These are phyloP conservation scores for Ochromonadaceae sp. DNA, from an alignment of 352 stramenopile genomes.

Conservation along the genomic window DNA sequence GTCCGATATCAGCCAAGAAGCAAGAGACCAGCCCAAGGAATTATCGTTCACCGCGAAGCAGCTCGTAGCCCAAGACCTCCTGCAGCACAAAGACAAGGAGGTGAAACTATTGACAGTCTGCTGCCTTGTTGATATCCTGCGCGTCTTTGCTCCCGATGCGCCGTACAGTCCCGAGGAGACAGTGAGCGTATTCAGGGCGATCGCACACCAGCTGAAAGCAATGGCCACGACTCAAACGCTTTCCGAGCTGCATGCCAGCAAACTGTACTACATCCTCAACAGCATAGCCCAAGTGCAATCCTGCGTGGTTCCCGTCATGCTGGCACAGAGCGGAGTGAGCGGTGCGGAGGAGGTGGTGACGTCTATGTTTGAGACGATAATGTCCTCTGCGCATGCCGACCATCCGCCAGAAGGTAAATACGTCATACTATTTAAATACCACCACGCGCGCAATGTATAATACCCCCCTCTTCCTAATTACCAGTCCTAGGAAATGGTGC, in stretches of 20 bases:
- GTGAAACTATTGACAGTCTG: conserved; percentile 32
- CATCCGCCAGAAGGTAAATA: conserved; percentile 1
- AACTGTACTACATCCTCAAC: conserved; percentile 2
- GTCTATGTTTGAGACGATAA: conserved; percentile 25
- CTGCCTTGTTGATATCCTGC: conserved; percentile 37
- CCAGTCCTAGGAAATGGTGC: background rate
- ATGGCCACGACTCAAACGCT: conserved; percentile 14
- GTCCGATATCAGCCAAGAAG: conserved; percentile 20
- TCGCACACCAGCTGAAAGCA: conserved; percentile 28
- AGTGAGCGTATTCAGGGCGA: conserved; percentile 27
- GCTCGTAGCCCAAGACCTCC: conserved; percentile 20
- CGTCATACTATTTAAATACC: background rate
- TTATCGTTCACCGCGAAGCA: conserved; percentile 24
- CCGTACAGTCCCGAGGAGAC: conserved; percentile 30
- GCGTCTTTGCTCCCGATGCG: conserved; percentile 36
- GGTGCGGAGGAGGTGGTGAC: conserved; percentile 26
- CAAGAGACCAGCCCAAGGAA: conserved; percentile 18
- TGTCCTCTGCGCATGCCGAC: conserved; percentile 5
- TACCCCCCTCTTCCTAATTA: background rate
- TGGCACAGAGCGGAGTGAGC: conserved; percentile 25
- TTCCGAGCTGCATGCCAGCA: background rate
- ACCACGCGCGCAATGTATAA: background rate
- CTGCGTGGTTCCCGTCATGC: conserved; percentile 29
- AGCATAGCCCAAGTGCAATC: conserved; percentile 30
- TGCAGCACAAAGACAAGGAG: conserved; percentile 31